Conservation (phyloP, 768 basidiomycete genomes). For the Tylopilus balloui region DNA sequence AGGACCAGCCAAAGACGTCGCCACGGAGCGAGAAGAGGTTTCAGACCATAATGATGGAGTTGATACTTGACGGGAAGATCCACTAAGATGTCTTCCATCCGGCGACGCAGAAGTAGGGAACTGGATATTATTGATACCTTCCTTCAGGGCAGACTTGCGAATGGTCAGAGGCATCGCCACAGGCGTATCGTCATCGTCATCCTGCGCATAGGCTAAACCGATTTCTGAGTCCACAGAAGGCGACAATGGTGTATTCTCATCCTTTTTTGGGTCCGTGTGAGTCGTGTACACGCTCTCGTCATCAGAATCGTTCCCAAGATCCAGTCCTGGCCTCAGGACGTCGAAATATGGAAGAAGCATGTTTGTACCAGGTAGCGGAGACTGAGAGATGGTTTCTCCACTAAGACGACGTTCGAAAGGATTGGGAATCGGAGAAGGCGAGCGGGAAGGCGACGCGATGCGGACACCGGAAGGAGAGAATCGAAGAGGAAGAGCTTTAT, state of each 20-base stretch:
- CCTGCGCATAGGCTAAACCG: constrained; percentile 37
- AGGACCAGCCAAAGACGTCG: constrained; percentile 6
- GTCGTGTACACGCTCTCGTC: constrained; percentile 34
- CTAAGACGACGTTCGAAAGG: constrained; percentile 87
- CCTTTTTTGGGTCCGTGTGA: constrained; percentile 25
- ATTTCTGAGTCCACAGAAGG: constrained; percentile 29
- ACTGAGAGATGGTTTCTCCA: constrained; percentile 46
- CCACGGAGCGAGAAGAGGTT: constrained; percentile 11
- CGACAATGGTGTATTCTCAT: constrained; percentile 16
- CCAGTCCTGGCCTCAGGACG: constrained; percentile 38
- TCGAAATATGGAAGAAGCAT: constrained; percentile 55
- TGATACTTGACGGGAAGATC: constrained; percentile 27
- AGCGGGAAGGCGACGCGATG: constrained; percentile 28
- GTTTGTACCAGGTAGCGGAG: constrained; percentile 19
- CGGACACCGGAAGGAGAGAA: constrained; percentile 23
- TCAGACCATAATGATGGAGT: constrained; percentile 23
- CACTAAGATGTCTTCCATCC: constrained; percentile 17
- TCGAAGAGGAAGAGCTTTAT: constrained; percentile 16
- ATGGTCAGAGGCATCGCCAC: constrained; percentile 28
- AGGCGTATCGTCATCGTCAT: constrained; percentile 32
- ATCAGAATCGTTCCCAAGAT: constrained; percentile 27
- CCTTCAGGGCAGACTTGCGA: constrained; percentile 17
- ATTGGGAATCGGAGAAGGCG: constrained; percentile 69
- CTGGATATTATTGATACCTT: constrained; percentile 26
- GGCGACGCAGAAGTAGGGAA: constrained; percentile 31